Evolutionary conservation across 2,329 filamentous ascomycete genomes (phyloP).

Genomic region (Pseudogymnoascus sp.): DNA sequence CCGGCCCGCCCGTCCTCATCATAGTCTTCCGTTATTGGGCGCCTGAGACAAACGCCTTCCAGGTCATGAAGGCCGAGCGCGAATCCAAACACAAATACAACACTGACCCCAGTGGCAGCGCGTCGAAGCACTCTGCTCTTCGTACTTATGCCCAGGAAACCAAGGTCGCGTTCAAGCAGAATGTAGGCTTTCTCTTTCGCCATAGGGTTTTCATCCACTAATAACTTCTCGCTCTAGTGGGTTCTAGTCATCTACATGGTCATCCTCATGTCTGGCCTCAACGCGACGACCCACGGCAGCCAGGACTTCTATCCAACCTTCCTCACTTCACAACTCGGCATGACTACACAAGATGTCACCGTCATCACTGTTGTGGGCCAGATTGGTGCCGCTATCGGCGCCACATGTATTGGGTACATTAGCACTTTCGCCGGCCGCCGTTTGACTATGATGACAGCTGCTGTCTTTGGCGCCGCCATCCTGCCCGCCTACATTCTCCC

Average conservation of each 20-base stretch:
- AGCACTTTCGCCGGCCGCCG: slow-evolving; percentile 61
- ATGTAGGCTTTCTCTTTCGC: background rate
- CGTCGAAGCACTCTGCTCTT: slow-evolving; percentile 47
- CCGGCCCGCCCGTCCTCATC: slow-evolving; percentile 66
- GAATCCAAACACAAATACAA: background rate
- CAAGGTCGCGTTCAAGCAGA: slow-evolving; percentile 59
- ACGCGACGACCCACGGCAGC: slow-evolving; percentile 29
- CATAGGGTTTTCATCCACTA: background rate
- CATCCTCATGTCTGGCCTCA: slow-evolving; percentile 77
- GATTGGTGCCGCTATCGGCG: slow-evolving; percentile 58
- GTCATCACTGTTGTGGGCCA: slow-evolving; percentile 63
- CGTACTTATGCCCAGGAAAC: slow-evolving; percentile 64
- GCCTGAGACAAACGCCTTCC: slow-evolving; percentile 66
- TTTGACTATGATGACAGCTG: slow-evolving; percentile 56
- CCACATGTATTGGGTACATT: slow-evolving; percentile 54
- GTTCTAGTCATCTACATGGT: slow-evolving; percentile 68
- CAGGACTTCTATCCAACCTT: slow-evolving; percentile 47
- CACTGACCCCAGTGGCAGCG: slow-evolving; percentile 26
- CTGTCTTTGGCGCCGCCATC: slow-evolving; percentile 54
- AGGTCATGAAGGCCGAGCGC: background rate
- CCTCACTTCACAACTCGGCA: slow-evolving; percentile 41
- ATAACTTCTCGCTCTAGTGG: slow-evolving; percentile 48
- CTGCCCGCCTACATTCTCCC: slow-evolving; percentile 76
- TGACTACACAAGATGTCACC: slow-evolving; percentile 36
- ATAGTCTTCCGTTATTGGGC: slow-evolving; percentile 67